Evolutionary conservation across 495 filamentous ascomycete genomes (phyloP).

Genomic region (Aspergillus biplanus): DNA sequence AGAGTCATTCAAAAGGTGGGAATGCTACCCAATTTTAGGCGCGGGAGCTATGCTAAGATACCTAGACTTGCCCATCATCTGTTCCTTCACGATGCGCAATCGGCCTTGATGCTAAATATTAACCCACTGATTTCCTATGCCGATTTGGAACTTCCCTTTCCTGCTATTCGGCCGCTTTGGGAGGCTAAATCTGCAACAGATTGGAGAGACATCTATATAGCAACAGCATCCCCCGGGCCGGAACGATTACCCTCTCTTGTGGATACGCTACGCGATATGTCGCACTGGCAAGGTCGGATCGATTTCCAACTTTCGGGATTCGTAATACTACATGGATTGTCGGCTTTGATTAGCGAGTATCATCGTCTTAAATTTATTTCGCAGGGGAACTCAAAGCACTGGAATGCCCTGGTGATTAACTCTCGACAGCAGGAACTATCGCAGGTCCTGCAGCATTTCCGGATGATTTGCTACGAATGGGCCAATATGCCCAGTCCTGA

Average conservation of each 20-base stretch:
- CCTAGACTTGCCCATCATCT: conserved; percentile 58
- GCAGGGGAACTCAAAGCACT: conserved; percentile 42
- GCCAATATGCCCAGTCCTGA: conserved; percentile 27
- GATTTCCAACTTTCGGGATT: conserved; percentile 55
- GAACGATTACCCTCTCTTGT: conserved; percentile 50
- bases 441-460: conserved; percentile 46
- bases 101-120: conserved; percentile 58
- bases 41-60: not conserved
- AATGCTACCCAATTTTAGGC: not conserved
- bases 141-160: conserved; percentile 63
- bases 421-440: conserved; percentile 57
- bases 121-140: conserved; percentile 65
- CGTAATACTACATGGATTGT: conserved; percentile 59
- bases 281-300: conserved; percentile 42
- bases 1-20: conserved; percentile 57
- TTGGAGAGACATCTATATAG: conserved; percentile 59
- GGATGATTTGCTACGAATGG: conserved; percentile 39
- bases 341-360: conserved; percentile 62
- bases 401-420: conserved; percentile 52
- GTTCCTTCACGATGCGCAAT: conserved; percentile 61
- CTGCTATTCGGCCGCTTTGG: conserved; percentile 58
- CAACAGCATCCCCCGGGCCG: conserved; percentile 23
- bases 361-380: conserved; percentile 57
- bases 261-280: conserved; percentile 57
- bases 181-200: conserved; percentile 55